Evolutionary conservation across 2,329 filamentous ascomycete genomes (phyloP), one percentile per base, ranked within the genome.

Genomic region (Dactylellina haptotyla): DNA sequence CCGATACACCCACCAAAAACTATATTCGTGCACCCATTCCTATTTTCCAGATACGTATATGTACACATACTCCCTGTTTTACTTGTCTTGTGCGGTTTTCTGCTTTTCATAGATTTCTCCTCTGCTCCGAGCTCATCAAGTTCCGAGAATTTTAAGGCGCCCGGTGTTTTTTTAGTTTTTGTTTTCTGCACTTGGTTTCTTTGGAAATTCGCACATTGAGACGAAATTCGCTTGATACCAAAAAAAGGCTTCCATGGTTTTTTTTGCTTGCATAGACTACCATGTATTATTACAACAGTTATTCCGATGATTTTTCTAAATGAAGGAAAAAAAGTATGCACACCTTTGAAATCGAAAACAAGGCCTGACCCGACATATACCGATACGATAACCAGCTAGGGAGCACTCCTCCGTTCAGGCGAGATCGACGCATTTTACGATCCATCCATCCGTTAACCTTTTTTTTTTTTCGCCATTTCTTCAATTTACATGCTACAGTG

Each of bases 161-260:
- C 58, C 57, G 73, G 75, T 51, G 63, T 75, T 66, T 41, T 75
- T 56, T n/a, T n/a, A n/a, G n/a, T n/a, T n/a, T n/a, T n/a, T n/a
- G n/a, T n/a, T 64, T 73, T 72, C 67, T 41, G 66, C 54, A 71
- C 66, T 58, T 54, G 63, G 70, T 59, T 66, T 34, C 72, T 75
- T 64, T 76, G 66, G 66, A 71, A 76, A 54, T 66, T 54, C 57
- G 43, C 39, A 41, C 9, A 28, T 64, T 54, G 54, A 67, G 62
- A 75, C 66, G 50, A 64, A 64, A 56, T 76, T 43, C 9, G 53
- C 26, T 46, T 67, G 66, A 69, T 75, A 74, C 61, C 56, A 62
- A 62, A 67, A 62, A 74, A 54, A 71, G 58, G 56, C 65, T 41
- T 45, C 46, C 56, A 25, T 30, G 25, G 43, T 16, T 45, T 25